Conservation (phyloP, 345 rosid species). For the Salix caprea region DNA sequence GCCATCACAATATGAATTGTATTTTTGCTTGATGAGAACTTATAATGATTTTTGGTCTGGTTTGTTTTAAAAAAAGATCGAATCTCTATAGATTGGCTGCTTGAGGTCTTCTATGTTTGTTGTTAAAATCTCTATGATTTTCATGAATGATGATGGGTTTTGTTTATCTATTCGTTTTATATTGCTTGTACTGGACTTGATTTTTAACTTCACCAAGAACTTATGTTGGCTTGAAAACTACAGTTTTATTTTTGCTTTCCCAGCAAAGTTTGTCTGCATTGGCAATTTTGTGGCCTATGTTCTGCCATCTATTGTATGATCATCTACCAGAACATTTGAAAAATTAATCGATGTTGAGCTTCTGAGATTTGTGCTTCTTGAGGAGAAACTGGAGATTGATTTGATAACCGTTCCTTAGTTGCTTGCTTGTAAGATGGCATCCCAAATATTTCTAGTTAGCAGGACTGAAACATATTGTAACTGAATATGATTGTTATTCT, state of each 20-base stretch:
- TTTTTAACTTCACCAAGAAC: not conserved
- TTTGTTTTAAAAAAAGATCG: not conserved
- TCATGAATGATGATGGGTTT: not conserved
- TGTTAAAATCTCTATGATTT: not conserved
- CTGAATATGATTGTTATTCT: not conserved
- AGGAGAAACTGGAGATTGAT: not conserved
- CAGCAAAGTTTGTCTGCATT: not conserved
- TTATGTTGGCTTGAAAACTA: not conserved
- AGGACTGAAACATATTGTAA: not conserved
- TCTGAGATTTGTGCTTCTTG: not conserved
- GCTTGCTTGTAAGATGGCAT: not conserved
- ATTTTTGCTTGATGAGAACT: not conserved
- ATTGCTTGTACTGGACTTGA: not conserved
- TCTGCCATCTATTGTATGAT: not conserved
- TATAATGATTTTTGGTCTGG: not conserved
- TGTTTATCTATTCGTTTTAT: not conserved
- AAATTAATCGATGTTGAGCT: not conserved
- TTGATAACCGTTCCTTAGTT: not conserved
- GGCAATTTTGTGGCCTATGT: not conserved
- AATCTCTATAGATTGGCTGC: not conserved
- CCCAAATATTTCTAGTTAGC: not conserved
- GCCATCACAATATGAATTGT: not conserved
- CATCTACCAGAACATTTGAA: not conserved
- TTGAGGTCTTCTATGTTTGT: not conserved
- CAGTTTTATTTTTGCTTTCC: not conserved